Conservation (phyloP, 805 yeast species). For the Saccharomycopsis sp. region DNA sequence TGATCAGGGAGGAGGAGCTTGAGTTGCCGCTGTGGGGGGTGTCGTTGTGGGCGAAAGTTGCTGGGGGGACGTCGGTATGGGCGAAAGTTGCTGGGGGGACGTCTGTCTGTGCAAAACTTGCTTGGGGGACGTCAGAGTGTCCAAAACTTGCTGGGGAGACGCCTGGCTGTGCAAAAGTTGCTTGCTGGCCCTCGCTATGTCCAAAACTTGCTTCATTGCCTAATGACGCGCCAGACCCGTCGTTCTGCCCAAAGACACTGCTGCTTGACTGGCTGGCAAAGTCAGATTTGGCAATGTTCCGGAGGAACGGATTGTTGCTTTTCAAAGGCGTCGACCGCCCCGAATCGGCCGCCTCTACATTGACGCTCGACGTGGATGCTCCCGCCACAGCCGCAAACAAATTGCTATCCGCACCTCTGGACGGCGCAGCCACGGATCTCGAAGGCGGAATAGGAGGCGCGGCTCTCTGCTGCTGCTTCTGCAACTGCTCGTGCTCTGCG, state of each 20-base stretch:
- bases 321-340: constrained; percentile 6
- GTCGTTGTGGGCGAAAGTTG: not conserved
- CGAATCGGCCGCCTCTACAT: constrained; percentile 2
- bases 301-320: constrained; percentile 14
- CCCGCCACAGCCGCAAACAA: constrained; percentile 25
- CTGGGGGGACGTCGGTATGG: not conserved
- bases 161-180: not conserved
- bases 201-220: too few species aligned
- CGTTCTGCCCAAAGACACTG: too few species aligned
- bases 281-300: constrained; percentile 2
- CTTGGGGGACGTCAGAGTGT: constrained; percentile 6
- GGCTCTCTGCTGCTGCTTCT: constrained; percentile 8
- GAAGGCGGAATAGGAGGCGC: constrained; percentile 3
- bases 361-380: not conserved
- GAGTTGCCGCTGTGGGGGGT: not conserved
- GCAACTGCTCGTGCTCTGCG: constrained; percentile 30
- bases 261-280: not conserved
- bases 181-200: too few species aligned
- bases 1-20: too few species aligned
- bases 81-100: too few species aligned
- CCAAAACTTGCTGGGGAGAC: not conserved
- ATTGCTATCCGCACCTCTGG: constrained; percentile 4
- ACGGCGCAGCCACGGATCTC: constrained; percentile 7
- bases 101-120: too few species aligned
- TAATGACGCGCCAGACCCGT: too few species aligned